phyloP scores from a whole-genome alignment of 176 grass and related monocot genomes.

The Dendrocalamus sinicus region DNA sequence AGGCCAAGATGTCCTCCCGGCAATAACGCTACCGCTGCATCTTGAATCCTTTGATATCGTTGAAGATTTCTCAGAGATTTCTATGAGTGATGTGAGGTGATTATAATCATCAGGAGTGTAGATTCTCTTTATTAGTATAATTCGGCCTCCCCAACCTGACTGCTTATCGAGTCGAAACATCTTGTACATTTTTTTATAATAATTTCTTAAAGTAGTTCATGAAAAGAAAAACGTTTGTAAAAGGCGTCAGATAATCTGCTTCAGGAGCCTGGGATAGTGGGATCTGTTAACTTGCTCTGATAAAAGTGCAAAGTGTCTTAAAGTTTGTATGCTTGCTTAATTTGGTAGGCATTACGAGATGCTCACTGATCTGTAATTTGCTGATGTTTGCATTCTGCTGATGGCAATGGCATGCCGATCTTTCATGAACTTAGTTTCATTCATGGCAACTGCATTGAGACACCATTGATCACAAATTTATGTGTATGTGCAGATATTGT shows the following conservation, averaged over 20 bases:
- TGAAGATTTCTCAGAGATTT: neutral
- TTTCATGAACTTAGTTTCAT: neutral
- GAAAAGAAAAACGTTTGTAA: neutral
- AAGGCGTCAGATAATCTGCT: neutral
- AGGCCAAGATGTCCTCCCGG: slow-evolving; percentile 22
- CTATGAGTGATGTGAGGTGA: neutral
- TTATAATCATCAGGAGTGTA: neutral
- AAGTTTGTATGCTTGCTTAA: neutral
- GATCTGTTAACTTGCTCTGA: neutral
- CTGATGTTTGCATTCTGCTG: neutral
- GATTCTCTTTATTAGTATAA: neutral
- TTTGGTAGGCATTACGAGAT: neutral
- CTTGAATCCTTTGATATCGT: neutral
- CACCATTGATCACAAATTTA: neutral
- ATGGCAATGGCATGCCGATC: neutral
- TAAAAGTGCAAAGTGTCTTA: neutral
- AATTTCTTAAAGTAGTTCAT: neutral
- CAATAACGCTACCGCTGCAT: neutral
- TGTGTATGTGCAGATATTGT: neutral
- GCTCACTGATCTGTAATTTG: neutral
- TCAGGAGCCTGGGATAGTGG: neutral
- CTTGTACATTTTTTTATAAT: neutral
- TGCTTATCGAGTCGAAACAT: slow-evolving; percentile 3
- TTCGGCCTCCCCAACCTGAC: neutral
- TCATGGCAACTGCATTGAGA: neutral